Percentiles rank a stretch among this genome's conserved stretches.
Evolutionary conservation across 2,329 filamentous ascomycete species (phyloP).

Genomic region (Aspergillus flavus): DNA sequence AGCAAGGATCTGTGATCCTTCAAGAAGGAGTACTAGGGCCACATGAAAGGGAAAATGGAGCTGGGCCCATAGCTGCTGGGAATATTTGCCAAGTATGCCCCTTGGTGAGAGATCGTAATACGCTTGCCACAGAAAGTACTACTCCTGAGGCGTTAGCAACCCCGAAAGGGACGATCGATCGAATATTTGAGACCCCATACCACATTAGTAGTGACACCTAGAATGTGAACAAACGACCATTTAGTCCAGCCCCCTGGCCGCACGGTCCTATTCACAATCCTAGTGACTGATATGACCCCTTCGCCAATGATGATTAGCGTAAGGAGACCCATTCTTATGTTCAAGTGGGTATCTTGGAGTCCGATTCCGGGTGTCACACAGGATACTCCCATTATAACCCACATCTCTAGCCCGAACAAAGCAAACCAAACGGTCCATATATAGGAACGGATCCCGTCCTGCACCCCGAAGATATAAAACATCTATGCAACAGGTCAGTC

Average conservation of each 20-base stretch:
- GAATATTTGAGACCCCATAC: constrained; percentile 24
- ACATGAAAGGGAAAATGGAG: constrained; percentile 67
- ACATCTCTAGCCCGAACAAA: constrained; percentile 56
- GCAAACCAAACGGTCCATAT: constrained; percentile 59
- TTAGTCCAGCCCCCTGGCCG: constrained; percentile 43
- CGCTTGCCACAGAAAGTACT: constrained; percentile 64
- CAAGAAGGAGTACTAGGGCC: constrained; percentile 64
- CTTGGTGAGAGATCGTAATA: constrained; percentile 61
- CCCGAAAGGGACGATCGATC: background rate
- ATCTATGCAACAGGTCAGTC: constrained; percentile 29
- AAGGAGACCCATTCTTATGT: constrained; percentile 64
- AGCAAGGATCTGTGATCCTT: constrained; percentile 62
- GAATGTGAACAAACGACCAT: constrained; percentile 42
- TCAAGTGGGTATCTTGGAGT: constrained; percentile 64
- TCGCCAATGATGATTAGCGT: constrained; percentile 70
- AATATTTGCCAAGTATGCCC: constrained; percentile 54
- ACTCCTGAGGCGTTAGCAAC: constrained; percentile 10
- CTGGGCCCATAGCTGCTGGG: constrained; percentile 57
- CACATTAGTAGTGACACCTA: constrained; percentile 42
- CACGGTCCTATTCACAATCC: constrained; percentile 56
- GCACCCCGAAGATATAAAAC: constrained; percentile 35
- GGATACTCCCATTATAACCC: constrained; percentile 56
- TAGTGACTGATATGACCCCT: constrained; percentile 63
- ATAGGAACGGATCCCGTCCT: constrained; percentile 25
- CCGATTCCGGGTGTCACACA: constrained; percentile 59